Evolutionary conservation across 208 protist species (phyloP), one percentile per base, ranked within the genome.

Genomic region (Acanthamoeba culbertsoni): DNA sequence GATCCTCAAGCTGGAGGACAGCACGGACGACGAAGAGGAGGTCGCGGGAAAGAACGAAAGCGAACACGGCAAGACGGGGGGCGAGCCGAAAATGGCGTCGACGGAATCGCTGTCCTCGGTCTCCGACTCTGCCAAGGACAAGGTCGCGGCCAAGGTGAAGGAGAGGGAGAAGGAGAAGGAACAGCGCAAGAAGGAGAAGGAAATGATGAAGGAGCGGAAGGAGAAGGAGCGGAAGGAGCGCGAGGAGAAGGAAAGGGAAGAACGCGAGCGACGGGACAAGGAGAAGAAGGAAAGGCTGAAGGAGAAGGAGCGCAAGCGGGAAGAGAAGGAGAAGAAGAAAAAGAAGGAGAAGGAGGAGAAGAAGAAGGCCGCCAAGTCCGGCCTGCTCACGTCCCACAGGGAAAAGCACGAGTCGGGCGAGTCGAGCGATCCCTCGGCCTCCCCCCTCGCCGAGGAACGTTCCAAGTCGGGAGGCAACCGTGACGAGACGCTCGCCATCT

Each of bases 131-230:
- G 48, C 48, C 28, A 33, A 68, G 59, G 31, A 33, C 31, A 33
- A 68, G 59, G 14, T 62, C 55, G 8, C 23, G 59, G 31, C 14
- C 59, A 37, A 68, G 59, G 28, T 14, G 59, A 68, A 68, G 31
- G 59, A 68, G 59, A 26, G 59, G 31, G 55, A 62, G 63, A 28
- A 75, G 63, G 6, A 37, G 10, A 35, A 75, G 5, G 14, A 28
- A 14, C 31, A 75, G 63, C 63, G 63, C 8, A 75, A 75, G 63
- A 75, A 75, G 37, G 63, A 75, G 63, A 75, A 75, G 63, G 68
- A 79, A 40, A 6, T 79, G 37, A 7, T 51, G 68, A 79, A 79
- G 42, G 68, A 79, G 68, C 31, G 37, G 14, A 43, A 48, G 23
- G 68, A 79, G 68, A 10, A n/a, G 2, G 68, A 75, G 37, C 33